Percentiles rank a stretch among this genome's conserved stretches.
These are phyloP conservation scores for Zelopaecilomyces penicillatus DNA, from an alignment of 2,329 filamentous ascomycete species.

Conservation along the genomic window DNA sequence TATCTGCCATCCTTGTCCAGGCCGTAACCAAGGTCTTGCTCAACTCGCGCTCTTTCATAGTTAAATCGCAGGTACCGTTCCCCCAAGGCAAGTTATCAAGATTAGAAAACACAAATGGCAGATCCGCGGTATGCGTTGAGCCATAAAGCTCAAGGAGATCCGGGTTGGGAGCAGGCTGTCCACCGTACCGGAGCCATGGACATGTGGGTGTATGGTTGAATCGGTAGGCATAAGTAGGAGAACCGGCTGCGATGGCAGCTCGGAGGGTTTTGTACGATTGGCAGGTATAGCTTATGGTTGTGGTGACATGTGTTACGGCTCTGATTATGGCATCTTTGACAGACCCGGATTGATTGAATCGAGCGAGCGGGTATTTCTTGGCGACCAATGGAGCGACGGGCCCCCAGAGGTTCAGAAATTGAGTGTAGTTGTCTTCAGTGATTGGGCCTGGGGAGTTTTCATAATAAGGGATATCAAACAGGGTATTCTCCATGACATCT, in stretches of 20 bases:
- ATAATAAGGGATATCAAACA: constrained; percentile 8
- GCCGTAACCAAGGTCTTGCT: constrained; percentile 7
- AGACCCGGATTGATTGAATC: constrained; percentile 8
- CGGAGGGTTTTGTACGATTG: constrained; percentile 8
- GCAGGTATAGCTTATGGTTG: constrained; percentile 9
- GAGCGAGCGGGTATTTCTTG: constrained; percentile 11
- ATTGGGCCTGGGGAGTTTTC: neutral
- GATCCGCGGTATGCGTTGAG: constrained; percentile 11
- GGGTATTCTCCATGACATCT: neutral
- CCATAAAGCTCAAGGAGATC: constrained; percentile 3
- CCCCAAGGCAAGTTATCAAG: constrained; percentile 12
- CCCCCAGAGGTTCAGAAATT: constrained; percentile 2
- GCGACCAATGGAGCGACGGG: neutral
- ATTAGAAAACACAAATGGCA: constrained; percentile 13
- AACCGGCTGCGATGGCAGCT: constrained; percentile 4
- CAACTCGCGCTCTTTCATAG: constrained; percentile 6
- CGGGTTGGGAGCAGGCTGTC: constrained; percentile 3
- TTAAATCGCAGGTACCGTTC: constrained; percentile 9
- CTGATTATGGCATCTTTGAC: constrained; percentile 4
- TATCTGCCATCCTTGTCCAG: constrained; percentile 12
- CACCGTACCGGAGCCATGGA: constrained; percentile 10
- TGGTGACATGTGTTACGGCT: constrained; percentile 9
- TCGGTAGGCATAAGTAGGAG: constrained; percentile 11
- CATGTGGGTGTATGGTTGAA: constrained; percentile 11
- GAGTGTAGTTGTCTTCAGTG: constrained; percentile 10